Evolutionary conservation across 306 rosid genomes (phyloP).

Genomic region (Fragaria ananassa): DNA sequence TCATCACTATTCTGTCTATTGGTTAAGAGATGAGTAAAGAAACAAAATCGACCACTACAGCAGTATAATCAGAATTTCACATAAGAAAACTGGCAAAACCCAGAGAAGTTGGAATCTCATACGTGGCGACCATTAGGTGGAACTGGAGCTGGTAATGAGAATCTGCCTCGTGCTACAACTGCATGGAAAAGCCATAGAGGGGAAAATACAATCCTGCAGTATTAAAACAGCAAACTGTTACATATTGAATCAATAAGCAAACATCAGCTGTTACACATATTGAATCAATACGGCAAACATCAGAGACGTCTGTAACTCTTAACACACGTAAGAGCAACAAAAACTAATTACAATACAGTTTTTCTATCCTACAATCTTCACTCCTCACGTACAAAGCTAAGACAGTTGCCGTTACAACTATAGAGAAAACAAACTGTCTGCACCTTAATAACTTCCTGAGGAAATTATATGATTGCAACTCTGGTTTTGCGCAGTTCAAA

Average conservation of each 20-base stretch:
- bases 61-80: not conserved
- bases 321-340: not conserved
- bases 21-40: constrained; percentile 1
- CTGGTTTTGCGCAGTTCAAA: not conserved
- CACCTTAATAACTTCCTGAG: not conserved
- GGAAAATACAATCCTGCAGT: constrained; percentile 60
- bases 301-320: constrained; percentile 10
- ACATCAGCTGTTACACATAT: not conserved
- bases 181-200: constrained; percentile 83
- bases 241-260: not conserved
- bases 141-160: constrained; percentile 90
- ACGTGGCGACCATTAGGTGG: constrained; percentile 81
- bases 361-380: constrained; percentile 11
- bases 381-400: constrained; percentile 1
- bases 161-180: constrained; percentile 76
- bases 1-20: constrained; percentile 18
- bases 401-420: not conserved
- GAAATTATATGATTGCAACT: constrained; percentile 5
- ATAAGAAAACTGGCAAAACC: constrained; percentile 18
- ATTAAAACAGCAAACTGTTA: constrained; percentile 18
- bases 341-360: not conserved
- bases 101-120: constrained; percentile 25
- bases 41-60: not conserved
- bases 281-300: not conserved
- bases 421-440: not conserved